phyloP scores from a whole-genome alignment of 2,329 filamentous ascomycete species.

The Fusarium subtropicale region DNA sequence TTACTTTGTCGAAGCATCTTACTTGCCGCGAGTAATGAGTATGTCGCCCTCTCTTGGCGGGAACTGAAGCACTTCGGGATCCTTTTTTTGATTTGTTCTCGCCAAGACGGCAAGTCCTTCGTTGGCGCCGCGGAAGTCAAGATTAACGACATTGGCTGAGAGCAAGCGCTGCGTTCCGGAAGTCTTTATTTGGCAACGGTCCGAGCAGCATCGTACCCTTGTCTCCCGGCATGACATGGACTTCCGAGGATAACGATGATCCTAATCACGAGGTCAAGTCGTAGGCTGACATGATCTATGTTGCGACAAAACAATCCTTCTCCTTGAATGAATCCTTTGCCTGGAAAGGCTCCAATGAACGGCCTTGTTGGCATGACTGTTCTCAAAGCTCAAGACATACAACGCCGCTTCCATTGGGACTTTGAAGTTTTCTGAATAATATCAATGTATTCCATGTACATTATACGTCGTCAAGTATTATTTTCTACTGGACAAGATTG shows the following conservation, averaged over 20 bases:
- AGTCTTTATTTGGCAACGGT: conserved; percentile 58
- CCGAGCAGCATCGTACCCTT: conserved; percentile 60
- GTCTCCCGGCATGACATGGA: conserved; percentile 66
- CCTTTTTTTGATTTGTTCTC: conserved; percentile 11
- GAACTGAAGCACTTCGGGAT: conserved; percentile 20
- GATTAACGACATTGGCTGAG: conserved; percentile 6
- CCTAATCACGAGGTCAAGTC: neutral
- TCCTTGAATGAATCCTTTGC: neutral
- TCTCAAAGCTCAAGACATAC: neutral
- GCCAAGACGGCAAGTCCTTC: conserved; percentile 1
- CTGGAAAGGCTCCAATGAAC: conserved; percentile 9
- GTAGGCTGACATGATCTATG: neutral
- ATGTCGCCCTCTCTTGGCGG: neutral
- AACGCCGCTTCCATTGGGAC: conserved; percentile 14
- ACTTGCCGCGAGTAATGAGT: conserved; percentile 10
- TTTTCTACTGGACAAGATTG: neutral
- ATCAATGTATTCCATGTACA: neutral
- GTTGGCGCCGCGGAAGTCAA: conserved; percentile 8
- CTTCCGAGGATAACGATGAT: conserved; percentile 58
- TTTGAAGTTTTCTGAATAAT: neutral
- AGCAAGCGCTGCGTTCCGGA: neutral
- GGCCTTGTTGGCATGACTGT: conserved; percentile 8
- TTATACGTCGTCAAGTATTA: neutral
- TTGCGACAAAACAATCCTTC: conserved; percentile 2
- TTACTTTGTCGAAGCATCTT: conserved; percentile 18